These are phyloP conservation scores for Suaeda aralocaspica DNA, from an alignment of 148 eudicot species.

Conservation along the genomic window DNA sequence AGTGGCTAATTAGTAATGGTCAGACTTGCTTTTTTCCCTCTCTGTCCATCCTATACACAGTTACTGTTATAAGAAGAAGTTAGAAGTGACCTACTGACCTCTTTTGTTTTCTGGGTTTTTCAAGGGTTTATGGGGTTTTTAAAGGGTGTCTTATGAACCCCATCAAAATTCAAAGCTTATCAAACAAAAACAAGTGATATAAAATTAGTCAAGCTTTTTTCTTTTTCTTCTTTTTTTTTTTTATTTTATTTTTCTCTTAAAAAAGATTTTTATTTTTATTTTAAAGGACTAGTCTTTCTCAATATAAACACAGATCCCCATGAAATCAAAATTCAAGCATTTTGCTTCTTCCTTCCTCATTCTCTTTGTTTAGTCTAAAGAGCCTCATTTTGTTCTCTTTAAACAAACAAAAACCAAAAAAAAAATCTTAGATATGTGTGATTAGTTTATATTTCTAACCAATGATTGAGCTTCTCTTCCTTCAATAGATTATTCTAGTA, in stretches of 20 bases:
- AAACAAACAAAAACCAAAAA: conserved; percentile 10
- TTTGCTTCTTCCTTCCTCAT: conserved; percentile 37
- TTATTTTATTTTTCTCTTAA: background rate
- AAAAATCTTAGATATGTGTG: conserved; percentile 16
- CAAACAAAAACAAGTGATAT: background rate
- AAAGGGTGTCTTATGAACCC: background rate
- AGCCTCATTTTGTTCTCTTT: conserved; percentile 16
- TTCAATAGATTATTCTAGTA: conserved; percentile 5
- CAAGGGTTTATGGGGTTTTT: conserved; percentile 28
- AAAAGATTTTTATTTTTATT: too few species aligned
- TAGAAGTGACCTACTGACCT: background rate
- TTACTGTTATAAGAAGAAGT: background rate
- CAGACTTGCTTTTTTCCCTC: background rate
- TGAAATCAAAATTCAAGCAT: conserved; percentile 31
- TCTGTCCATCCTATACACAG: background rate
- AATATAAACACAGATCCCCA: conserved; percentile 65
- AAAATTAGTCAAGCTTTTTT: too few species aligned
- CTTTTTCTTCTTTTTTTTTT: too few species aligned
- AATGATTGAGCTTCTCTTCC: conserved; percentile 32
- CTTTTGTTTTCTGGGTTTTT: conserved; percentile 24
- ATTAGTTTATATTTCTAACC: conserved; percentile 30
- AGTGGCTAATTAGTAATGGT: conserved; percentile 13
- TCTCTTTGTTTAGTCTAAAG: conserved; percentile 54
- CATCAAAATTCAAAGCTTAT: too few species aligned
- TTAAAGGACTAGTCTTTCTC: conserved; percentile 28